These are phyloP conservation scores for Atalantia buxifolia DNA, from an alignment of 345 rosid species.

Conservation along the genomic window DNA sequence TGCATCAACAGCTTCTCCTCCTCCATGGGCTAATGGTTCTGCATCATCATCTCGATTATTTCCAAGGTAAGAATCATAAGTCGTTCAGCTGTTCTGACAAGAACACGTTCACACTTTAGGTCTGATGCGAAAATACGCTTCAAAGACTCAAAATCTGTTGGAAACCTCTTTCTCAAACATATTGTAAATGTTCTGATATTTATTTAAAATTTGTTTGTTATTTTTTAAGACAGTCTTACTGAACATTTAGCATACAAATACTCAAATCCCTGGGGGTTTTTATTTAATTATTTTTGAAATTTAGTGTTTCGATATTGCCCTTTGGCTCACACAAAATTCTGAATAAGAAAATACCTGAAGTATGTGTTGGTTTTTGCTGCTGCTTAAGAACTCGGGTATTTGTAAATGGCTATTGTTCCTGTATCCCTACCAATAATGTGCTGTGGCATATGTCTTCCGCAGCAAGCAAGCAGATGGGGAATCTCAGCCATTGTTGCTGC, in stretches of 20 bases:
- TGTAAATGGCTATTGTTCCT: neutral
- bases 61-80: slow-evolving; percentile 24
- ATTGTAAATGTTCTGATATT: neutral
- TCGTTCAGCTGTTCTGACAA: neutral
- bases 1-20: slow-evolving; percentile 50
- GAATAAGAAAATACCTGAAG: neutral
- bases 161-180: neutral
- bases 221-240: neutral
- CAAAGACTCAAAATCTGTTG: neutral
- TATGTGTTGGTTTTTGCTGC: neutral
- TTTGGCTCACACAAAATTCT: neutral
- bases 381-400: neutral
- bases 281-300: neutral
- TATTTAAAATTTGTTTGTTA: neutral
- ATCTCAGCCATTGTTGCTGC: slow-evolving; percentile 51
- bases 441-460: slow-evolving; percentile 4
- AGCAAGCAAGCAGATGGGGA: slow-evolving; percentile 58
- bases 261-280: neutral
- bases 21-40: slow-evolving; percentile 72
- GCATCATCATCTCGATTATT: slow-evolving; percentile 40
- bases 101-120: neutral
- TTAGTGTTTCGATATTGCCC: neutral
- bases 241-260: neutral
- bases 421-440: neutral
- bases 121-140: neutral